phyloP scores from a whole-genome alignment of 257 asterid species.

The Craterostigma plantagineum region DNA sequence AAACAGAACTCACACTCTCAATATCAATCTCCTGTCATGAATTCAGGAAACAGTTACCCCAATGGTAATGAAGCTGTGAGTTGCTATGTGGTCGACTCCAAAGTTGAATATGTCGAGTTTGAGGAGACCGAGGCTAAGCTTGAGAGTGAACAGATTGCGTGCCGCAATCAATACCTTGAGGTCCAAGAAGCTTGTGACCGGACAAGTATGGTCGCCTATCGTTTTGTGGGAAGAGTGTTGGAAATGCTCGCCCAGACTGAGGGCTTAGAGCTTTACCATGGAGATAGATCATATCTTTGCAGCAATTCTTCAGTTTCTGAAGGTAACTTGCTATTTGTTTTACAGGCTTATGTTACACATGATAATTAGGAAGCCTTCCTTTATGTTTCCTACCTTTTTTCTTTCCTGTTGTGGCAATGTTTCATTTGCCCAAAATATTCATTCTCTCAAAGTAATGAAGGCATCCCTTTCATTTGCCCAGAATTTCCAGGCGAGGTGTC shows the following conservation, averaged over 20 bases:
- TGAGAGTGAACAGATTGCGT: slow-evolving; percentile 11
- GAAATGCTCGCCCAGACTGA: slow-evolving; percentile 29
- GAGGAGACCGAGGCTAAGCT: slow-evolving; percentile 13
- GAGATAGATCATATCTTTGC: slow-evolving; percentile 32
- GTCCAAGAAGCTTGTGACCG: slow-evolving; percentile 78
- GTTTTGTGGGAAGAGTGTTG: slow-evolving; percentile 36
- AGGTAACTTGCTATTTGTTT: not conserved
- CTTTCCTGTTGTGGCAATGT: too few relatives aligned
- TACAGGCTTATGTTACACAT: too few relatives aligned
- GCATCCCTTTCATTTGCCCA: too few relatives aligned
- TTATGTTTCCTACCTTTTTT: too few relatives aligned
- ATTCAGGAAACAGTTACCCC: too few relatives aligned
- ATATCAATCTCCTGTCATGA: too few relatives aligned
- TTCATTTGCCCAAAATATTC: too few relatives aligned
- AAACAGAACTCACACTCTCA: slow-evolving; percentile 11
- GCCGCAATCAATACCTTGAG: slow-evolving; percentile 39
- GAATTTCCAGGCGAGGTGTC: too few relatives aligned
- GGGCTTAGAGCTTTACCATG: slow-evolving; percentile 17
- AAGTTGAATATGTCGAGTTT: slow-evolving; percentile 6
- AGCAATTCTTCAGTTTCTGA: slow-evolving; percentile 18
- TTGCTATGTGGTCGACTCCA: slow-evolving; percentile 8
- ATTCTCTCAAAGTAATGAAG: too few relatives aligned
- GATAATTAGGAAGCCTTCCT: too few relatives aligned
- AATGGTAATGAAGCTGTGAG: slow-evolving; percentile 12
- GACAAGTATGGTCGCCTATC: slow-evolving; percentile 44